Percentiles rank a stretch among this genome's conserved stretches.
Conservation (phyloP, 2,329 filamentous ascomycete species). For the Helminthosporium solani region DNA sequence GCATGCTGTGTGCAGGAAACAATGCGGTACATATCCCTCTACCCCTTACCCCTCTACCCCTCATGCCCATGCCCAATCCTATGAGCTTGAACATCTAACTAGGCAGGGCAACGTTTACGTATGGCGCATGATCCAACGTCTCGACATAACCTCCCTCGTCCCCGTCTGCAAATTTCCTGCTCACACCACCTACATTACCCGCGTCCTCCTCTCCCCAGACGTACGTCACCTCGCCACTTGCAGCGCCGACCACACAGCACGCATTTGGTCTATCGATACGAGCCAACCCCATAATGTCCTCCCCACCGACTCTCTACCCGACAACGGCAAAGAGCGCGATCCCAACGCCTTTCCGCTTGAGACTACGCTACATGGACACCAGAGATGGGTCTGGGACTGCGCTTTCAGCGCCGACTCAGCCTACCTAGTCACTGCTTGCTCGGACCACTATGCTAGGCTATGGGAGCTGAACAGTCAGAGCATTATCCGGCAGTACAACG, state of each 20-base stretch:
- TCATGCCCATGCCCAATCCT: not conserved
- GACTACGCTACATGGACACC: constrained; percentile 84
- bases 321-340: constrained; percentile 42
- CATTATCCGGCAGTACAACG: constrained; percentile 93
- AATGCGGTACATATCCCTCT: constrained; percentile 63
- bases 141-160: constrained; percentile 78
- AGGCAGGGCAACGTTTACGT: constrained; percentile 90
- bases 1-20: constrained; percentile 88
- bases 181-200: constrained; percentile 89
- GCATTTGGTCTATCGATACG: constrained; percentile 88
- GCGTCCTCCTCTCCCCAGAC: constrained; percentile 86
- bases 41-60: not conserved
- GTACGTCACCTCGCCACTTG: constrained; percentile 93
- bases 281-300: constrained; percentile 37
- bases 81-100: not conserved
- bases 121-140: constrained; percentile 86
- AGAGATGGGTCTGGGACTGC: constrained; percentile 97
- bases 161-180: constrained; percentile 87
- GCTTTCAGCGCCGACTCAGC: constrained; percentile 92
- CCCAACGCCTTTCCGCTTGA: constrained; percentile 72
- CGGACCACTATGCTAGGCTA: constrained; percentile 86
- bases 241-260: constrained; percentile 89
- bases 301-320: constrained; percentile 32
- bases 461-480: constrained; percentile 87
- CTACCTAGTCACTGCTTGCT: constrained; percentile 90